Conservation (phyloP, 345 rosid species). For the Nephelium lappaceum region DNA sequence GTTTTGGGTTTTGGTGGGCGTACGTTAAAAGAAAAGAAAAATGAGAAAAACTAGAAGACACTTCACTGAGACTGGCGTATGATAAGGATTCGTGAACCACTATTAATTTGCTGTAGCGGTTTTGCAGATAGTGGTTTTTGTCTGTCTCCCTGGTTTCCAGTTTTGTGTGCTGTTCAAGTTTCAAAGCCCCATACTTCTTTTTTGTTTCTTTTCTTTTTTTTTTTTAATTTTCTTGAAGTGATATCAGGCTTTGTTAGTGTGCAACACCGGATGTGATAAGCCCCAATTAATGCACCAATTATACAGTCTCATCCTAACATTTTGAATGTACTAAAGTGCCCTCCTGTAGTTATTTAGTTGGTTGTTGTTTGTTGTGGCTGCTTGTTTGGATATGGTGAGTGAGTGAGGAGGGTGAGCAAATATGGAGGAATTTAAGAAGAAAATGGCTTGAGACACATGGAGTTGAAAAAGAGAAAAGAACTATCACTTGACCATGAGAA, state of each 20-base stretch:
- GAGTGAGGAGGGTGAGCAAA: neutral
- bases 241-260: neutral
- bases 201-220: neutral
- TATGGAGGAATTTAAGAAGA: no score
- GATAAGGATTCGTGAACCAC: slow-evolving; percentile 23
- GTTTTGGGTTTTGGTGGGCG: slow-evolving; percentile 5
- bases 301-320: neutral
- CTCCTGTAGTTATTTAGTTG: neutral
- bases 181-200: slow-evolving; percentile 1
- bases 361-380: neutral
- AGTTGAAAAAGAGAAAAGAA: no score
- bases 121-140: slow-evolving; percentile 33
- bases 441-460: no score
- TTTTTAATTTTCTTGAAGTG: neutral
- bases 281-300: neutral
- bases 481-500: no score
- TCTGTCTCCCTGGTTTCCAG: slow-evolving; percentile 11
- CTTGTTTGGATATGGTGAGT: neutral
- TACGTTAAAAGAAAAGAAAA: slow-evolving; percentile 20
- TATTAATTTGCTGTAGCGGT: slow-evolving; percentile 17
- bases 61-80: slow-evolving; percentile 12
- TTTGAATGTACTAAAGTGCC: neutral
- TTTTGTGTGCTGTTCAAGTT: slow-evolving; percentile 18
- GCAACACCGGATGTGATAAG: neutral
- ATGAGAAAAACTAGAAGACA: neutral